Base-by-base conservation (phyloP, 148 eudicot genomes). In the Euryodendron excelsum region DNA sequence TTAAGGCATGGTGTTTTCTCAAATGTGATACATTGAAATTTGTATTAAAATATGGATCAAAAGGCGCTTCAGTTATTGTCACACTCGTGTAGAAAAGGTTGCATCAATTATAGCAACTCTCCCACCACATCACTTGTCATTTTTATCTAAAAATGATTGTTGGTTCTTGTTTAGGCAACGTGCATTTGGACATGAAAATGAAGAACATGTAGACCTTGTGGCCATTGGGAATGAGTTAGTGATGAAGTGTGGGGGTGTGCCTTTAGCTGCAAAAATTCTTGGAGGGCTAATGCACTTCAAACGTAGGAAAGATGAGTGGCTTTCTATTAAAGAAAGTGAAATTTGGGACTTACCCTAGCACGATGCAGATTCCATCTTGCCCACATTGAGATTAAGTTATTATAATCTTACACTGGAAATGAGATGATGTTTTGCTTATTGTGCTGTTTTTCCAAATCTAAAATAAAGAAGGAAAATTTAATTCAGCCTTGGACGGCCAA, bases 401-500 rank as follows among this genome's bases (percentile, higher is more conserved):
- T 39, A 4, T 39, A 4, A 39, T 39, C 44, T 39, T 39, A 5
- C 44, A 39, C 8, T 39, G 2, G 44, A 39, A 39, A 4, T 8
- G 8, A 39, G 39, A 33, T 39, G 1, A 33, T 63, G 68, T 63
- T 63, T 63, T 63, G 68, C 64, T 5, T 67, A 67, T n/a, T 67
- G 71, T n/a, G 36, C 71, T 5, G 15, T 67, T 36, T 39, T 67
- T 21, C 71, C 12, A 1, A 67, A 36, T 39, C 15, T 5, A 0
- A 5, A 9, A 67, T 67, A 8, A 2, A n/a, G 3, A 67, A 67
- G 71, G 28, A 21, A 17, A 39, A 36, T 0, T 4, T 67, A 67
- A 63, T 63, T 13, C 37, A 63, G 4, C 68, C 12, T 8, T 63
- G 68, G 68, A 63, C 31, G 68, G 68, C 71, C 17, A 67, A 67